These are phyloP conservation scores for Postia placenta DNA, from an alignment of 768 basidiomycete species.

Conservation along the genomic window DNA sequence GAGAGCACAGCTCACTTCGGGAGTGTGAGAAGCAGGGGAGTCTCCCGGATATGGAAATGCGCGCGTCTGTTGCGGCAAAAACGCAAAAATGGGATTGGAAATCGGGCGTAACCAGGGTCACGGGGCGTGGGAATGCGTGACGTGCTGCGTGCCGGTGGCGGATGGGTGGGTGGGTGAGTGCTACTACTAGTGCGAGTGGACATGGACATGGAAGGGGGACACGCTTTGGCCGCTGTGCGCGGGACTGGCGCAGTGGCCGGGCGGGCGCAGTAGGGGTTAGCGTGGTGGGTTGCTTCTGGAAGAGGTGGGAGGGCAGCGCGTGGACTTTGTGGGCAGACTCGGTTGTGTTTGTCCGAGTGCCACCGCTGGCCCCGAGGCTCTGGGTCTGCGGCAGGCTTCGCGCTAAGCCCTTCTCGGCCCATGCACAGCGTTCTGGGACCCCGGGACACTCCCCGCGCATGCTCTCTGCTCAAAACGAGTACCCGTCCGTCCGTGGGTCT, in stretches of 20 bases:
- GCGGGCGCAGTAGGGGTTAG: slow-evolving; percentile 1
- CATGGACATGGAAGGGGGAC: not conserved
- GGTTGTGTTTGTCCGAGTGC: slow-evolving; percentile 8
- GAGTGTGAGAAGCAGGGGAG: not conserved
- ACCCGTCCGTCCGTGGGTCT: not conserved
- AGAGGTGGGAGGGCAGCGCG: not conserved
- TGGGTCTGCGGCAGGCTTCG: not conserved
- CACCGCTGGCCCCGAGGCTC: slow-evolving; percentile 2
- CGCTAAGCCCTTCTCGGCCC: slow-evolving; percentile 6
- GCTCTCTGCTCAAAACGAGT: not conserved
- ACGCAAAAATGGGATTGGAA: not conserved
- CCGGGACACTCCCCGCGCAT: slow-evolving; percentile 1
- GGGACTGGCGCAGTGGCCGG: not conserved
- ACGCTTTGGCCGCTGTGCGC: not conserved
- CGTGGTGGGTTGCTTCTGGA: slow-evolving; percentile 3
- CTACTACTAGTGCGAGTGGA: not conserved
- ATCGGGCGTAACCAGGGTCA: slow-evolving; percentile 5
- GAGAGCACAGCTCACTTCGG: slow-evolving; percentile 18
- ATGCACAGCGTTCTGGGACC: slow-evolving; percentile 4
- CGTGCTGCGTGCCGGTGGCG: no score
- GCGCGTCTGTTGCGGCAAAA: not conserved
- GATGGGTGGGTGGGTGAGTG: no score
- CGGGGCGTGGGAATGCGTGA: slow-evolving; percentile 1
- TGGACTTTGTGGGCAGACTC: no score
- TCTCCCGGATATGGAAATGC: not conserved